Conservation (phyloP, 495 filamentous ascomycete species). For the Hypoxylon subgilvum region DNA sequence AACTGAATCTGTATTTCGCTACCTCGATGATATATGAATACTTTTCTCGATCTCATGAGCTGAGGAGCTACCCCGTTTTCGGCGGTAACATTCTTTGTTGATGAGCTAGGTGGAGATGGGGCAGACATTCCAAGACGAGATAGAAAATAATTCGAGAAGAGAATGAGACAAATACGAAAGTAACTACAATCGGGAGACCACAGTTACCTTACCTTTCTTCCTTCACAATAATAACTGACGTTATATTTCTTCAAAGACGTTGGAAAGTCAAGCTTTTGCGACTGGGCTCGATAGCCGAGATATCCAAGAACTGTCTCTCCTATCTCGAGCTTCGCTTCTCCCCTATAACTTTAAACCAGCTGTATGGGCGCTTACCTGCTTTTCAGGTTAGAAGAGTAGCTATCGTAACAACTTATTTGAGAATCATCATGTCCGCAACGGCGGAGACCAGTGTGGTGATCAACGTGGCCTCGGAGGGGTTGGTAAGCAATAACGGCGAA, state of each 20-base stretch:
- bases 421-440: background rate
- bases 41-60: background rate
- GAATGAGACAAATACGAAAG: background rate
- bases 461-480: background rate
- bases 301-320: too few relatives aligned
- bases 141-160: background rate
- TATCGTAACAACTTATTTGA: too few relatives aligned
- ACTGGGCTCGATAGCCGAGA: too few relatives aligned
- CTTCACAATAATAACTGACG: too few relatives aligned
- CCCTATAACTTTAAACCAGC: too few relatives aligned
- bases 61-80: constrained; percentile 15
- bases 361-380: too few relatives aligned
- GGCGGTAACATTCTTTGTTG: constrained; percentile 16
- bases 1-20: too few relatives aligned
- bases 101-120: background rate
- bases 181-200: background rate
- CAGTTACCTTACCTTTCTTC: too few relatives aligned
- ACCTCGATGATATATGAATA: background rate
- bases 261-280: too few relatives aligned
- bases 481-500: constrained; percentile 18
- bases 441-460: background rate
- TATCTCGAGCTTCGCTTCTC: too few relatives aligned
- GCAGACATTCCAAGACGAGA: background rate
- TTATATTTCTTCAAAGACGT: too few relatives aligned
- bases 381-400: too few relatives aligned